Percentiles rank a stretch among this genome's conserved stretches.
Conservation (phyloP, 441 rosid genomes). For the Rhodomyrtus psidioides region DNA sequence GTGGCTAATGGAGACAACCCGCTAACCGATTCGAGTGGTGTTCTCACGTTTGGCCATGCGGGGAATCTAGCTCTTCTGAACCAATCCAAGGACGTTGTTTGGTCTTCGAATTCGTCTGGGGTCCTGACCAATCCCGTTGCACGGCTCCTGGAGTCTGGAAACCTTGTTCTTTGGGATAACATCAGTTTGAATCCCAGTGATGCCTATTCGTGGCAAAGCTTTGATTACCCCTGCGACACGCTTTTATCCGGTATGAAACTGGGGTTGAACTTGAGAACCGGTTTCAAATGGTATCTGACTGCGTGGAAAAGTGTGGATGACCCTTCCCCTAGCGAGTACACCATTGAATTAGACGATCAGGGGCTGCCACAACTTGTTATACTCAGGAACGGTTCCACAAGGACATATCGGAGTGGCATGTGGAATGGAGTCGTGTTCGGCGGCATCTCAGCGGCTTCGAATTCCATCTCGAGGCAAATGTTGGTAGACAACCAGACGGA, state of each 20-base stretch:
- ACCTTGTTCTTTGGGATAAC: not conserved
- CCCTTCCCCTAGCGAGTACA: not conserved
- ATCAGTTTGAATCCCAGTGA: not conserved
- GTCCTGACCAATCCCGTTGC: not conserved
- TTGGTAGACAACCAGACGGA: not conserved
- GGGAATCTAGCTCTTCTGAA: not conserved
- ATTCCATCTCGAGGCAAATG: not conserved
- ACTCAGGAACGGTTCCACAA: not conserved
- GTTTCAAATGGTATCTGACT: not conserved
- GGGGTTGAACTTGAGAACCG: not conserved
- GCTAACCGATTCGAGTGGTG: not conserved
- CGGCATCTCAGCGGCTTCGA: not conserved
- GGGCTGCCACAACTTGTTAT: not conserved
- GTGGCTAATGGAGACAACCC: not conserved
- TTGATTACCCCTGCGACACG: not conserved
- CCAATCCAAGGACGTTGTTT: not conserved
- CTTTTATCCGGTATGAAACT: not conserved
- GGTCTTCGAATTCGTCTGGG: not conserved
- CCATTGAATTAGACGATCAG: fast-evolving
- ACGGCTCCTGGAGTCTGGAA: not conserved
- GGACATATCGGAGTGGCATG: not conserved
- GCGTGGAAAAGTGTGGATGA: not conserved
- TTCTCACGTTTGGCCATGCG: not conserved
- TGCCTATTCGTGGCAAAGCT: not conserved
- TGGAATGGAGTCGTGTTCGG: not conserved